Base-by-base conservation (phyloP, 352 stramenopile genomes). In the Phytophthora meadii region DNA sequence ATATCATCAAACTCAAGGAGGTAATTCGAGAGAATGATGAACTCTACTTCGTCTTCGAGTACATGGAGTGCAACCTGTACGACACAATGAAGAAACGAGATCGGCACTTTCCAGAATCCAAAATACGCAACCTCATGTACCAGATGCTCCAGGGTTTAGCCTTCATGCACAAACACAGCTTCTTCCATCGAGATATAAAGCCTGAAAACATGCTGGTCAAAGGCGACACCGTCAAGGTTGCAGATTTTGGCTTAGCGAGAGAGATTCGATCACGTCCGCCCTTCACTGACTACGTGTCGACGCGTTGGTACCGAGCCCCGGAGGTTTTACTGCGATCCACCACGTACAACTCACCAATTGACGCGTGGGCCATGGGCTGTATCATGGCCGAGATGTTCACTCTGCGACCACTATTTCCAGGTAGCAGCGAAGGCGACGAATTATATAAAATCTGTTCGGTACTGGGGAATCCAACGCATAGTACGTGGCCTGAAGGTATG, bases 1-100 rank as follows among this genome's bases (percentile, higher is more conserved):
- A 99, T 81, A 99, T 99, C 49, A 95, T 99, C 65, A 97, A 98
- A 74, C 86, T 99, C 25, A 98, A 98, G 64, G 97, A 99, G 64
- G 97, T 99, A 47, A 98, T 99, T 47, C 86, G 95, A 17, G 97
- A 99, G 74, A 98, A 98, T 60, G 90, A 98, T 75, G 88, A 97
- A 77, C 82, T 99, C 6, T 99, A 94, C 70, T 99, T 99, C 72
- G 96, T 99, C 1, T 99, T 99, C 69, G 97, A 99, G 81, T 98
- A 97, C 81, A 99, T 99, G 97, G 94, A 99, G 71, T 90, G 89
- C 65, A 99, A 98, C 61, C 74, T 99, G 41, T 99, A 99, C 81
- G 93, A 99, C 62, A 90, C 88, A n/a, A 98, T 99, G 81, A 97
- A 98, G 76, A 92, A 97, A 42, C 70, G 93, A 39, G 80, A 97